phyloP scores from a whole-genome alignment of 257 asterid genomes.

The Catharanthus roseus region DNA sequence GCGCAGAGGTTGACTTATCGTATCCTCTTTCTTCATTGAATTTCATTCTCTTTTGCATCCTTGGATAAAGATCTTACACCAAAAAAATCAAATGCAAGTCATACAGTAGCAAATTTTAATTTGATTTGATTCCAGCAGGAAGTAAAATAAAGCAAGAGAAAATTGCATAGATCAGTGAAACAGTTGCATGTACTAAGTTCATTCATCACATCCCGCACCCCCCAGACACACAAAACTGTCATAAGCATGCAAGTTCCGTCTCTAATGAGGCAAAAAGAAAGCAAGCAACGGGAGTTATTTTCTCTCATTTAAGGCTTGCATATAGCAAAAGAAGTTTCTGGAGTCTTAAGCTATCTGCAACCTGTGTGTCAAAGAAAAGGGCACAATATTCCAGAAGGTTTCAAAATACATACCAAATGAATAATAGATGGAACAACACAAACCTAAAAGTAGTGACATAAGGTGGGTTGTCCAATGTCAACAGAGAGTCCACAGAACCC shows the following conservation, averaged over 20 bases:
- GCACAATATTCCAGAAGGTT: too few species aligned
- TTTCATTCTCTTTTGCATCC: conserved; percentile 49
- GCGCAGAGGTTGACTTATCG: conserved; percentile 17
- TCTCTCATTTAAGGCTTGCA: neutral
- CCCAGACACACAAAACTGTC: neutral
- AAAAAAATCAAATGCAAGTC: conserved; percentile 15
- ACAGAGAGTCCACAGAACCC: too few species aligned
- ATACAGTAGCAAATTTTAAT: neutral
- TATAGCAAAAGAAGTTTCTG: neutral
- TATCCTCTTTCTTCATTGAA: conserved; percentile 27
- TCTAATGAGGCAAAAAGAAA: neutral
- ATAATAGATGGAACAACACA: too few species aligned
- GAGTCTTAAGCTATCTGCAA: too few species aligned
- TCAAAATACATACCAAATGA: too few species aligned
- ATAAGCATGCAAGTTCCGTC: neutral
- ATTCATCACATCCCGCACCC: neutral
- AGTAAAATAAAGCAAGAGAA: neutral
- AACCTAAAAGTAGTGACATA: too few species aligned
- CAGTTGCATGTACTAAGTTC: neutral
- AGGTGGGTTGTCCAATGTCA: too few species aligned
- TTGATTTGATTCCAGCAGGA: neutral
- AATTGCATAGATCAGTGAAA: neutral
- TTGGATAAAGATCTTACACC: conserved; percentile 39
- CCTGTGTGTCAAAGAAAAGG: too few species aligned
- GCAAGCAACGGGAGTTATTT: neutral